These are phyloP conservation scores for Xylaria venustula DNA, from an alignment of 495 filamentous ascomycete species.

Conservation along the genomic window DNA sequence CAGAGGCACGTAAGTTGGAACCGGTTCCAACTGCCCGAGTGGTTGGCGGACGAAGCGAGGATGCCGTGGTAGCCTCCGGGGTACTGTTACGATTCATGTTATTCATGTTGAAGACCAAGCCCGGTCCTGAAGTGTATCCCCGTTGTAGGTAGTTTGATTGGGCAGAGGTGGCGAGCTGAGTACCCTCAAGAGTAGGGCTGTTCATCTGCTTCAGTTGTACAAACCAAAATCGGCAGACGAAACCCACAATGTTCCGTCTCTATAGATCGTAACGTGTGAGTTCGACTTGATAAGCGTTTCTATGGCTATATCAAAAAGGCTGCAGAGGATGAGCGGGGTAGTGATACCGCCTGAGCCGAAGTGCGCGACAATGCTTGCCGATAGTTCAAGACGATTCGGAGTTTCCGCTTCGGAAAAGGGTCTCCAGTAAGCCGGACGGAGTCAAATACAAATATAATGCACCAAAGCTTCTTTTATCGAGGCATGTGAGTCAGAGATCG, in stretches of 20 bases:
- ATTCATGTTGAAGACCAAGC: constrained; percentile 24
- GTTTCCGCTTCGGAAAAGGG: neutral
- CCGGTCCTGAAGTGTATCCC: neutral
- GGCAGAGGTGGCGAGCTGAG: no score
- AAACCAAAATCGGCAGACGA: no score
- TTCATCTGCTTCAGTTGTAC: no score
- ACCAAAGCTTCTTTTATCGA: neutral
- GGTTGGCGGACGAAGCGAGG: constrained; percentile 85
- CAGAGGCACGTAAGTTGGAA: constrained; percentile 90
- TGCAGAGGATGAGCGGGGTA: no score
- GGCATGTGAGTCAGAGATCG: neutral
- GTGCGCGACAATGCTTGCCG: neutral
- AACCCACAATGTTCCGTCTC: no score
- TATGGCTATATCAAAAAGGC: no score
- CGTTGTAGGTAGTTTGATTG: neutral
- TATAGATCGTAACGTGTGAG: no score
- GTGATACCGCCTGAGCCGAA: neutral
- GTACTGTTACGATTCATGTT: constrained; percentile 96
- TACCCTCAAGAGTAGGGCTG: no score
- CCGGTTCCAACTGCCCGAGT: constrained; percentile 75
- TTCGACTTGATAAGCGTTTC: no score
- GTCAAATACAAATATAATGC: neutral
- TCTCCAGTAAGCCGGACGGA: neutral
- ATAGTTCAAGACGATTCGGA: no score
- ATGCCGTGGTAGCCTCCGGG: constrained; percentile 78